phyloP scores from a whole-genome alignment of 306 rosid species.

The Pyrus communis region DNA sequence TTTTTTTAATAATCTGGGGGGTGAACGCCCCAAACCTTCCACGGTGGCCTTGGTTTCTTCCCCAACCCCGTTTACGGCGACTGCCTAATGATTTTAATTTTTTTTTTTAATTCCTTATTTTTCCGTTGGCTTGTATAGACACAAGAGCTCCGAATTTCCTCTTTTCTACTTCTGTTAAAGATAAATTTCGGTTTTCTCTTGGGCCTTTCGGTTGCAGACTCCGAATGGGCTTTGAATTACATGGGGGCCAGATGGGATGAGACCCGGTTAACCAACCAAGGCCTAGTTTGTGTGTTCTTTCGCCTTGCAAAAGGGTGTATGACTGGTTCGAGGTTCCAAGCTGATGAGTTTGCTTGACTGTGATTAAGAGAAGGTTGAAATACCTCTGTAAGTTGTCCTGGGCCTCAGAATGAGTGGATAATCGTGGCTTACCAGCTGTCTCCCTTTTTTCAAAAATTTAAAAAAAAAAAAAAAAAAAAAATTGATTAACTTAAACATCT shows the following conservation, averaged over 20 bases:
- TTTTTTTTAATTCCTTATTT: neutral
- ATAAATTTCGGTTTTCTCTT: neutral
- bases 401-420: rapidly evolving
- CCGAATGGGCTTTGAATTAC: neutral
- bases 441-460: too few species aligned
- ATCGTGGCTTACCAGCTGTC: too few species aligned
- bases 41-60: neutral
- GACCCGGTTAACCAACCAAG: neutral
- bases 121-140: neutral
- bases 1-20: too few species aligned
- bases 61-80: conserved; percentile 1
- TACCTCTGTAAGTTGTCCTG: too few species aligned
- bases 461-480: too few species aligned
- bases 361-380: rapidly evolving
- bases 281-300: neutral
- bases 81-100: neutral
- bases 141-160: neutral
- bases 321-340: too few species aligned
- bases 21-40: neutral
- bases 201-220: neutral
- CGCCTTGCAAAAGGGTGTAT: too few species aligned
- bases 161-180: neutral
- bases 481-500: too few species aligned
- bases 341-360: rapidly evolving
- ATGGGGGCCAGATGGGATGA: neutral